A percentile compares a stretch with the other conserved stretches of the same genome.
Conservation (phyloP, 108 stramenopile genomes). For the Nitzschia inconspicua region DNA sequence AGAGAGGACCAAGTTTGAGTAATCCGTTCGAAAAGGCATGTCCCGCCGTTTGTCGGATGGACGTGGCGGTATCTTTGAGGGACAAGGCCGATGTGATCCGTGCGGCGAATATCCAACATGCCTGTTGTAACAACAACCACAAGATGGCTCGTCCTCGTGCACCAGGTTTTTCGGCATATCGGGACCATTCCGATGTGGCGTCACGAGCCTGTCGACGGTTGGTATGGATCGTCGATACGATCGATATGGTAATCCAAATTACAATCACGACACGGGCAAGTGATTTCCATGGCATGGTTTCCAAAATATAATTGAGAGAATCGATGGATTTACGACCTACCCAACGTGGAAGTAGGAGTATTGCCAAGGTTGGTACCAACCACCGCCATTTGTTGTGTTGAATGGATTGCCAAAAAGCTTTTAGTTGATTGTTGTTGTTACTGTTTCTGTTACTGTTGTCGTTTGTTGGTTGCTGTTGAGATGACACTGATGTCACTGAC, state of each 20-base stretch:
- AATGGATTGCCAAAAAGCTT: too few species aligned
- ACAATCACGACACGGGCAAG: background rate
- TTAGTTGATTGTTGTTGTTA: too few species aligned
- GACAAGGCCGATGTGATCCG: background rate
- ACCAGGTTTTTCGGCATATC: constrained; percentile 69
- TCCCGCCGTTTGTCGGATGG: constrained; percentile 26
- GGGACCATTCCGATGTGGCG: constrained; percentile 81
- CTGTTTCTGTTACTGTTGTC: too few species aligned
- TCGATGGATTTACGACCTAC: too few species aligned
- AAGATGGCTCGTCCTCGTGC: constrained; percentile 62
- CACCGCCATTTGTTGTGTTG: too few species aligned
- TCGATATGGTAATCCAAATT: background rate
- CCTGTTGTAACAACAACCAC: constrained; percentile 26
- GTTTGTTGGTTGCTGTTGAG: too few species aligned
- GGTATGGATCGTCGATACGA: background rate
- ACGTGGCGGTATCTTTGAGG: background rate
- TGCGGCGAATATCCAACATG: background rate
- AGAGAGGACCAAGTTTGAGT: constrained; percentile 48
- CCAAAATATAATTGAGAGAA: too few species aligned
- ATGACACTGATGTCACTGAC: too few species aligned
- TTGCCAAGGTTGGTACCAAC: too few species aligned
- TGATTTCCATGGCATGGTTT: constrained; percentile 1
- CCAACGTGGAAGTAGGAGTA: too few species aligned
- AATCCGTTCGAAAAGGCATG: constrained; percentile 60
- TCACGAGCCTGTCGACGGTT: constrained; percentile 53